These are phyloP conservation scores for Xerocomus nothofagi DNA, from an alignment of 1,284 basidiomycete species.

Conservation along the genomic window DNA sequence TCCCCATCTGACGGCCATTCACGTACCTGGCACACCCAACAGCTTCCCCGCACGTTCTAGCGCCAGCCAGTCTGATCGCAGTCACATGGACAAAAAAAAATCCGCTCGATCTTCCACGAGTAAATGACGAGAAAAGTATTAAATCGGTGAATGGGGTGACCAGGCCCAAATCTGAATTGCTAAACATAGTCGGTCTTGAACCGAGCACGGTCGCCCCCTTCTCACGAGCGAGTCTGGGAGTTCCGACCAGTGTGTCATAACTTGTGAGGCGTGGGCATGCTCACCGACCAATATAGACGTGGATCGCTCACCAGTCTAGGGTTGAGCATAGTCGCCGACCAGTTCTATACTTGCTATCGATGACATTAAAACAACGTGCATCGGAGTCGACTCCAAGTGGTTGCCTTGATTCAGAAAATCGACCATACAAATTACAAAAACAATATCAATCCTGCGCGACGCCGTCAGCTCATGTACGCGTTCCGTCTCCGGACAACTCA, in stretches of 20 bases:
- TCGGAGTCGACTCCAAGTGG: too few relatives aligned
- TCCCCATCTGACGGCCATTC: background rate
- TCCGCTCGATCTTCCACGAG: background rate
- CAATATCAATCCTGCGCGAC: constrained; percentile 37
- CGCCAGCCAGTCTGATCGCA: background rate
- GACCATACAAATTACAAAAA: constrained; percentile 8
- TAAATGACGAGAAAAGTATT: background rate
- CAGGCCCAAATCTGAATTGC: background rate
- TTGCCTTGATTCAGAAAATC: too few relatives aligned
- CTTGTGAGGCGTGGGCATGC: constrained; percentile 3
- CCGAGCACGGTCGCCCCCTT: background rate
- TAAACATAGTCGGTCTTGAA: constrained; percentile 1
- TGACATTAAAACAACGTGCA: background rate
- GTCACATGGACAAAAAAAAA: background rate
- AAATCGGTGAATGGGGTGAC: background rate
- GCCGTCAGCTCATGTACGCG: constrained; percentile 9
- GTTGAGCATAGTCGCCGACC: too few relatives aligned
- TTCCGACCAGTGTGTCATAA: background rate
- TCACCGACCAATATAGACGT: background rate
- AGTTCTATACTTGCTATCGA: constrained; percentile 9
- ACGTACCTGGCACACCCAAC: constrained; percentile 9
- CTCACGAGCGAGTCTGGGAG: background rate
- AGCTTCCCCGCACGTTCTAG: background rate
- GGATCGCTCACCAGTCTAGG: too few relatives aligned
- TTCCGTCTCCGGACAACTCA: constrained; percentile 23